These are phyloP conservation scores for Castanea crenata DNA, from an alignment of 306 rosid genomes.

Conservation along the genomic window DNA sequence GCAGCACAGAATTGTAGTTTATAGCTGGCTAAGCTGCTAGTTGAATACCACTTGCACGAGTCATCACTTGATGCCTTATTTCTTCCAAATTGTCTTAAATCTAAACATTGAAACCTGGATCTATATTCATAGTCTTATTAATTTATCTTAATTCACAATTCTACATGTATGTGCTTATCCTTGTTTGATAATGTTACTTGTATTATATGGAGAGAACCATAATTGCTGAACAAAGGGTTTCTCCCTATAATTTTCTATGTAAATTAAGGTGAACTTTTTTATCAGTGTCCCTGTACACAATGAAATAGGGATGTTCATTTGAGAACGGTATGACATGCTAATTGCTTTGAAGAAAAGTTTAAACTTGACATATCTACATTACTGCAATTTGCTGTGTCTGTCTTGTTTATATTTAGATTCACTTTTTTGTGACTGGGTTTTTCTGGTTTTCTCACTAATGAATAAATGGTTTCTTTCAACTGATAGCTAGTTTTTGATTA, in stretches of 20 bases:
- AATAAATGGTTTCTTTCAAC: constrained; percentile 14
- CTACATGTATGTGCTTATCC: not conserved
- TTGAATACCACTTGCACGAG: not conserved
- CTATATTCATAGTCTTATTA: not conserved
- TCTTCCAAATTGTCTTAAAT: not conserved
- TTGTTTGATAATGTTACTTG: not conserved
- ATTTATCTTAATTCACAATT: not conserved
- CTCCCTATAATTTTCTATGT: not conserved
- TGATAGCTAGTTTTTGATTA: constrained; percentile 73
- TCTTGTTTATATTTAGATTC: not conserved
- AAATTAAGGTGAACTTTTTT: not conserved
- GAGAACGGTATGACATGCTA: not conserved
- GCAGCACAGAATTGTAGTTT: not conserved
- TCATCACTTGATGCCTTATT: not conserved
- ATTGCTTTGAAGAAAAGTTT: not conserved
- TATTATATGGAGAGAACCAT: not conserved
- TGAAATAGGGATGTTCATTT: not conserved
- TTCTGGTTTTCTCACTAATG: not conserved
- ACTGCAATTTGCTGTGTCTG: not conserved
- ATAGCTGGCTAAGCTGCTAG: not conserved
- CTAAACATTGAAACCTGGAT: not conserved
- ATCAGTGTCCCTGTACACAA: not conserved
- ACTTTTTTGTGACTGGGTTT: not conserved
- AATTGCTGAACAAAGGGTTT: not conserved
- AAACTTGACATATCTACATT: not conserved